Conservation (phyloP, 1,284 basidiomycete species). For the Leccinum griseonigrum region DNA sequence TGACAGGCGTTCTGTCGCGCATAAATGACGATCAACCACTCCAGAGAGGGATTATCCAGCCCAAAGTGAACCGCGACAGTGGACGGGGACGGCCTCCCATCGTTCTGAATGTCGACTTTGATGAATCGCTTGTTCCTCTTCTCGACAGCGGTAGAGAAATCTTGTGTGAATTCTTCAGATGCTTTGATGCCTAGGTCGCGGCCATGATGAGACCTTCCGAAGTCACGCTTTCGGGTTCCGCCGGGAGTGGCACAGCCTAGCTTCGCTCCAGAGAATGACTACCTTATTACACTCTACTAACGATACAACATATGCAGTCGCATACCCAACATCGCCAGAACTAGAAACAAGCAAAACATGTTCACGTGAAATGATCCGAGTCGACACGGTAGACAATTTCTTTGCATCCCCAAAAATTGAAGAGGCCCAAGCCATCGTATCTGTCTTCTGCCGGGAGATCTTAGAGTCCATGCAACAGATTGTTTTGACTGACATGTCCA, state of each 20-base stretch:
- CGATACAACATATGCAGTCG: constrained; percentile 34
- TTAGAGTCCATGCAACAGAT: constrained; percentile 81
- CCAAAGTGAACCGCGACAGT: constrained; percentile 25
- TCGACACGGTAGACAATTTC: background rate
- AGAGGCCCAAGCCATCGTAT: constrained; percentile 82
- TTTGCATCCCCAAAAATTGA: constrained; percentile 64
- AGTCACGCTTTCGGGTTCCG: no score
- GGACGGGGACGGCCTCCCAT: constrained; percentile 37
- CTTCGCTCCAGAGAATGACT: no score
- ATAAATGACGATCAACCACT: constrained; percentile 77
- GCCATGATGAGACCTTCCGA: constrained; percentile 46
- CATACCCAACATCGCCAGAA: constrained; percentile 12
- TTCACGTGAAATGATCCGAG: constrained; percentile 18
- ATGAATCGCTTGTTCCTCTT: constrained; percentile 59
- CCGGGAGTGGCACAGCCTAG: no score
- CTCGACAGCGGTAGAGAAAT: constrained; percentile 57
- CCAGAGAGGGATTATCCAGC: constrained; percentile 50
- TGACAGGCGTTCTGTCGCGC: constrained; percentile 69
- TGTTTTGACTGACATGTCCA: constrained; percentile 67
- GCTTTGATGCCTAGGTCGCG: constrained; percentile 61
- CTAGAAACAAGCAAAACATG: constrained; percentile 8
- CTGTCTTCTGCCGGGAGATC: constrained; percentile 89
- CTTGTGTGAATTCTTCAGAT: constrained; percentile 48
- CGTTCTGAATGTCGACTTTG: constrained; percentile 71
- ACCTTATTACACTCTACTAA: constrained; percentile 30